Base-by-base conservation (phyloP, 352 stramenopile genomes). In the Phytopythium cucurbitacearum region DNA sequence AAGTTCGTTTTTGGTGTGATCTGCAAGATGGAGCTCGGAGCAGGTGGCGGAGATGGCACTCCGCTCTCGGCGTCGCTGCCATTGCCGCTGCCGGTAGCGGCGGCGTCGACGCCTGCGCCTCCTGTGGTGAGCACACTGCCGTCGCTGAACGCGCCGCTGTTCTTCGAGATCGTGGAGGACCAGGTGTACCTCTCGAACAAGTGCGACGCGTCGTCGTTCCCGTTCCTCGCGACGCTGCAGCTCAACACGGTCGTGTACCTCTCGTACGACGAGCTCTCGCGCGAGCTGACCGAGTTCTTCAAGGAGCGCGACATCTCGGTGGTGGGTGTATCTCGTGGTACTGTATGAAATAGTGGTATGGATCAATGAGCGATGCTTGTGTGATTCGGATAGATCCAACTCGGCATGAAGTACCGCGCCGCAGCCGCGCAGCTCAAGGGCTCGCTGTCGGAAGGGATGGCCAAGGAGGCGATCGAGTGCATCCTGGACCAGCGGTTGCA, bases 151-250 rank as follows among this genome's bases (percentile, higher is more conserved):
- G 81, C 84, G 50, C 84, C 84, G 56, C 67, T 89, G 54, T 94
- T 88, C 75, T 94, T 92, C 56, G 84, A 91, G 67, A 91, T 94
- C 56, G 84, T 94, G 43, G 84, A 92, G 60, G 75, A 90, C 56
- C 71, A 85, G 47, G 84, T 94, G 13, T 94, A 87, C 46, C 76
- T 78, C 40, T 89, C 77, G 56, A 94, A 94, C 76, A 94, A 91
- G 56, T 94, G 80, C 66, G 84, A 94, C 57, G 66, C 77, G 51
- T 89, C 80, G 33, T 90, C 80, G 15, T 91, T 94, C 65, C 74
- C 85, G 52, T 94, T 92, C 60, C 64, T 94, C 48, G 71, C 75
- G 45, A 87, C 71, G 37, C 64, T 94, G 59, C 76, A 85, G 56
- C 72, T 94, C 54, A 92, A 87, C 60, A 94, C 85, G 35, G 76